Evolutionary conservation across 2,329 filamentous ascomycete species (phyloP).

Genomic region (Calonectria pauciramosa): DNA sequence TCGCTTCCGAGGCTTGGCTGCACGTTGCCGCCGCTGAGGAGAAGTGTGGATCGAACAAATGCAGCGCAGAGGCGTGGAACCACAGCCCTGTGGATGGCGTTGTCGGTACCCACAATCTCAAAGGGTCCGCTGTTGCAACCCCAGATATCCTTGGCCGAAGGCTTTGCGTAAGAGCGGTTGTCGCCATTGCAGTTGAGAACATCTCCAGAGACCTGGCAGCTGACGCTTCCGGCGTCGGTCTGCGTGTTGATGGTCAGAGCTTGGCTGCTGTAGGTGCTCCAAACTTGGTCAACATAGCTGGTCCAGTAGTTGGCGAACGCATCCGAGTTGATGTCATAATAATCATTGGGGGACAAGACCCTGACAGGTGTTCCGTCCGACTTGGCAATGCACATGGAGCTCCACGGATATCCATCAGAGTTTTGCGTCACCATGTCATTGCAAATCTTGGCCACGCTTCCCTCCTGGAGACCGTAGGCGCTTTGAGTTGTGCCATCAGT

Average conservation of each 20-base stretch:
- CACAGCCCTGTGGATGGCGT: slow-evolving; percentile 56
- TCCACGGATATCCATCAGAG: slow-evolving; percentile 59
- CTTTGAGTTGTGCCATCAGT: slow-evolving; percentile 53
- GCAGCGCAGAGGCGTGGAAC: slow-evolving; percentile 65
- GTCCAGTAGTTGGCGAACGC: slow-evolving; percentile 59
- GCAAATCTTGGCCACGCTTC: slow-evolving; percentile 57
- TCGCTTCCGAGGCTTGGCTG: slow-evolving; percentile 56
- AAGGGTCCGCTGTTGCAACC: slow-evolving; percentile 66
- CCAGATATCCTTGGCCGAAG: slow-evolving; percentile 62
- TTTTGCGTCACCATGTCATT: slow-evolving; percentile 54
- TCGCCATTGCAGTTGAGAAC: slow-evolving; percentile 58
- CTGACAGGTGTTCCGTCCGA: slow-evolving; percentile 55
- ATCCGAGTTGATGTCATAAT: slow-evolving; percentile 50
- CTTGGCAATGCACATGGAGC: slow-evolving; percentile 58
- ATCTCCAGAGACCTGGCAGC: slow-evolving; percentile 54
- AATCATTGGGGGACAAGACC: slow-evolving; percentile 60
- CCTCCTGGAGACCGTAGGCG: slow-evolving; percentile 55
- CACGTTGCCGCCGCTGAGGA: slow-evolving; percentile 60
- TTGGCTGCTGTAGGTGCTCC: slow-evolving; percentile 55
- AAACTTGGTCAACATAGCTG: slow-evolving; percentile 62
- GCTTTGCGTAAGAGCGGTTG: slow-evolving; percentile 58
- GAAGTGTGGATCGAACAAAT: slow-evolving; percentile 62
- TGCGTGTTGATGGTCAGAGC: slow-evolving; percentile 61
- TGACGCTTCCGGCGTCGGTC: slow-evolving; percentile 52
- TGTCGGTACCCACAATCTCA: slow-evolving; percentile 52